Conservation (phyloP, 2,329 filamentous ascomycete species). For the Cladophialophora chaetospira region DNA sequence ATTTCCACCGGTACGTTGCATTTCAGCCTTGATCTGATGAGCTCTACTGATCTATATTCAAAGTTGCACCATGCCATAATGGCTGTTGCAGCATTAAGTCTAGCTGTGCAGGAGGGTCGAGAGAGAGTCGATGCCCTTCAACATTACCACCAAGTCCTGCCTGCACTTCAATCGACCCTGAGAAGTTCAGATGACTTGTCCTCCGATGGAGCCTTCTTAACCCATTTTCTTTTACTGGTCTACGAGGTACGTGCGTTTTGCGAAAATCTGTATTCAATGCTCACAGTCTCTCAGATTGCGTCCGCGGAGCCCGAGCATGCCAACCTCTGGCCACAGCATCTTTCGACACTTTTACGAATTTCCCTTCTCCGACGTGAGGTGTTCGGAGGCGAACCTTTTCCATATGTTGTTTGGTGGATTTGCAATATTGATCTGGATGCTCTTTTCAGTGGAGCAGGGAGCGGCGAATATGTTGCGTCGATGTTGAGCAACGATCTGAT, state of each 20-base stretch:
- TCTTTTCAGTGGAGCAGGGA: slow-evolving; percentile 55
- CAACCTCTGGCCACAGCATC: slow-evolving; percentile 58
- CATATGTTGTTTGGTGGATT: slow-evolving; percentile 57
- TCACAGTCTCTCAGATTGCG: slow-evolving; percentile 43
- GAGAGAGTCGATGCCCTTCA: slow-evolving; percentile 54
- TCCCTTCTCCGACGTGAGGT: slow-evolving; percentile 50
- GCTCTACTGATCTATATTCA: slow-evolving; percentile 18
- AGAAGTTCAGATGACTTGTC: slow-evolving; percentile 53
- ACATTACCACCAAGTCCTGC: slow-evolving; percentile 58
- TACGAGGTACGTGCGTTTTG: slow-evolving; percentile 51
- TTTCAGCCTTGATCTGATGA: background rate
- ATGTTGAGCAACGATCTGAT: slow-evolving; percentile 53
- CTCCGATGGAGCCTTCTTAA: slow-evolving; percentile 59
- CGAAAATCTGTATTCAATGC: background rate
- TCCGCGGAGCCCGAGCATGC: slow-evolving; percentile 49
- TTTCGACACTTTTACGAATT: slow-evolving; percentile 55
- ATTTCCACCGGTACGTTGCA: slow-evolving; percentile 54
- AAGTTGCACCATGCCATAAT: slow-evolving; percentile 61
- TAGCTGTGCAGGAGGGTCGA: slow-evolving; percentile 49
- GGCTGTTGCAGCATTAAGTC: slow-evolving; percentile 58
- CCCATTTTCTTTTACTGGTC: slow-evolving; percentile 59
- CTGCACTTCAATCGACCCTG: slow-evolving; percentile 49
- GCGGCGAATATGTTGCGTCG: slow-evolving; percentile 52
- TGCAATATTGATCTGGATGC: slow-evolving; percentile 59
- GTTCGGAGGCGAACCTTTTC: slow-evolving; percentile 49